Percentiles rank a stretch among this genome's conserved stretches.
phyloP scores from a whole-genome alignment of 2,329 filamentous ascomycete genomes.

The Paracoccidioides brasiliensis region DNA sequence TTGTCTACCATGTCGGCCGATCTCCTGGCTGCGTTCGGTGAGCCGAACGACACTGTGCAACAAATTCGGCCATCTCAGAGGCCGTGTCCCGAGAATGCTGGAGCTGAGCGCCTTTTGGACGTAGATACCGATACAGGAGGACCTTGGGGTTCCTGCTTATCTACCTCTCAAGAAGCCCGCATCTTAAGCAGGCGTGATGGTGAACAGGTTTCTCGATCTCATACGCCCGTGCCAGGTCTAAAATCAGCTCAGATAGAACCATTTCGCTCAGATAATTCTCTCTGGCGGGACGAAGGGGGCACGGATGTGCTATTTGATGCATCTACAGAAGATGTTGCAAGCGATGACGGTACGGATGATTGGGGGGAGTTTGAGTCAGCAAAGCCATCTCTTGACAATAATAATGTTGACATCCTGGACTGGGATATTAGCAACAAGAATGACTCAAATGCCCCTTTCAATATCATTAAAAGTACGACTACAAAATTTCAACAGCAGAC shows the following conservation, averaged over 20 bases:
- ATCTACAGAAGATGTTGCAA: slow-evolving; percentile 17
- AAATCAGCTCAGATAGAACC: background rate
- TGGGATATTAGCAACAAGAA: background rate
- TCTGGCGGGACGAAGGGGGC: background rate
- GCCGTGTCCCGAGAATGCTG: background rate
- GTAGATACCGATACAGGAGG: background rate
- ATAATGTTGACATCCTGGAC: slow-evolving; percentile 3
- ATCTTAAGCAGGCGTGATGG: background rate
- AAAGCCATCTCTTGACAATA: slow-evolving; percentile 12
- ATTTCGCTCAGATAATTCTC: background rate
- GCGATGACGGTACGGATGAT: slow-evolving; percentile 26
- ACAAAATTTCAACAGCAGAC: slow-evolving; percentile 4
- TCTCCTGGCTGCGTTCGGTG: slow-evolving; percentile 40
- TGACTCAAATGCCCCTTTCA: background rate
- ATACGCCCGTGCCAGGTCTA: background rate
- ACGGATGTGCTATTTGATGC: slow-evolving; percentile 54
- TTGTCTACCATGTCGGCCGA: slow-evolving; percentile 38
- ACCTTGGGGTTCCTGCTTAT: background rate
- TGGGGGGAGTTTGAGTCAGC: slow-evolving; percentile 36
- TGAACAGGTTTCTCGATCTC: background rate
- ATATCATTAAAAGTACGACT: background rate
- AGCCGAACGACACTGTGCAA: background rate
- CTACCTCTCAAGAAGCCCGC: background rate
- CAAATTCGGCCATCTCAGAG: background rate
- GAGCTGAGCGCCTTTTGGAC: background rate